A percentile compares a stretch with the other conserved stretches of the same genome.
These are phyloP conservation scores for Metroxylon sagu DNA, from an alignment of 176 grass and related monocot species.

Conservation along the genomic window DNA sequence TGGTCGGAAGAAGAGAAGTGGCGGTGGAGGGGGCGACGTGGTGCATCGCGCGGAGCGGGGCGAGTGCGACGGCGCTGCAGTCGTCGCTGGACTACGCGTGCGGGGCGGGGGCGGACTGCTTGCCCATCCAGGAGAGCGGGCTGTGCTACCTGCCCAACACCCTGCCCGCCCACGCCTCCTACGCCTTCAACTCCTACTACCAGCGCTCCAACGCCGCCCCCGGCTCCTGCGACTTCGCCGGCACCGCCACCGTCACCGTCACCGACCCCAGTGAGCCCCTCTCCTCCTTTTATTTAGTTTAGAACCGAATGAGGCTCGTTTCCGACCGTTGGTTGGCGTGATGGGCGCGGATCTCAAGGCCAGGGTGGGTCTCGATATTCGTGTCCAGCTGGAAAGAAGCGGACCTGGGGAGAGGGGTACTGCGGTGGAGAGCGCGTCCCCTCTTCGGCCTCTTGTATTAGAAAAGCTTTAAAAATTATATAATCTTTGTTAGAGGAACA, in stretches of 20 bases:
- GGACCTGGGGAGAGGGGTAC: no score
- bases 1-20: not conserved
- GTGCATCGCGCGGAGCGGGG: slow-evolving; percentile 57
- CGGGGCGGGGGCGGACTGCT: slow-evolving; percentile 49
- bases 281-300: not conserved
- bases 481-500: no score
- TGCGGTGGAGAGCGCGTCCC: no score
- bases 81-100: slow-evolving; percentile 63
- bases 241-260: slow-evolving; percentile 65
- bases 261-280: slow-evolving; percentile 51
- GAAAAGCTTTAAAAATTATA: no score
- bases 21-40: slow-evolving; percentile 11
- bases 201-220: slow-evolving; percentile 50
- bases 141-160: slow-evolving; percentile 74
- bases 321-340: no score
- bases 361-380: no score
- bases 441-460: no score
- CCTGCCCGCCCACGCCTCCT: slow-evolving; percentile 70
- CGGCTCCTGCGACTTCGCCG: slow-evolving; percentile 65
- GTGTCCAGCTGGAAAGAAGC: no score
- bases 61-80: slow-evolving; percentile 24
- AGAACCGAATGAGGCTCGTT: no score
- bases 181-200: slow-evolving; percentile 78
- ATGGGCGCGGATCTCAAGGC: no score
- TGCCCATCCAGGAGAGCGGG: slow-evolving; percentile 44